Percentiles rank a stretch among this genome's conserved stretches.
These are phyloP conservation scores for Clausena lansium DNA, from an alignment of 345 rosid genomes.

Conservation along the genomic window DNA sequence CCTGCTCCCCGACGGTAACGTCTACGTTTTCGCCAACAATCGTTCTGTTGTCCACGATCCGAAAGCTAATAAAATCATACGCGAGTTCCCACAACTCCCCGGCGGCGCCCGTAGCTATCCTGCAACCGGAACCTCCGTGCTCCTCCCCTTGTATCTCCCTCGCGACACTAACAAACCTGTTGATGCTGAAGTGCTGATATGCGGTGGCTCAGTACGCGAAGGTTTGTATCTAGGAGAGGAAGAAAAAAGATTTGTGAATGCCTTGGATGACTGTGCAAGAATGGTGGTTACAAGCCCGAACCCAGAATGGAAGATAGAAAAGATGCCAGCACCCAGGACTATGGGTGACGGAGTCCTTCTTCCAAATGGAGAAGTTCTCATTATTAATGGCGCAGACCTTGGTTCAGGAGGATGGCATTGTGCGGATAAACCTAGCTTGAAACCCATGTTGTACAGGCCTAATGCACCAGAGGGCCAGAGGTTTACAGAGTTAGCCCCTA, in stretches of 20 bases:
- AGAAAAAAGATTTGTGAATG: conserved; percentile 24
- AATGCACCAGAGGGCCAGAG: conserved; percentile 20
- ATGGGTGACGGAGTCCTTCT: conserved; percentile 73
- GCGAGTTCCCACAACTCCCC: conserved; percentile 22
- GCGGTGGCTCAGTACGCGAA: conserved; percentile 45
- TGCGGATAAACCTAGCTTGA: conserved; percentile 59
- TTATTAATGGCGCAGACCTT: conserved; percentile 59
- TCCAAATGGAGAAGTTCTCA: conserved; percentile 59
- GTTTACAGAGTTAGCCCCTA: conserved; percentile 36
- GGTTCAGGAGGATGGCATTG: conserved; percentile 73
- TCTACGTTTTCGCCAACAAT: conserved; percentile 19
- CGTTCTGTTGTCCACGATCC: conserved; percentile 19
- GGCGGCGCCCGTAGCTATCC: conserved; percentile 38
- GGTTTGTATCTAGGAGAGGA: conserved; percentile 18
- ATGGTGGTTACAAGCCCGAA: conserved; percentile 40
- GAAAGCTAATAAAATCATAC: conserved; percentile 17
- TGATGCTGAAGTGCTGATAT: conserved; percentile 24
- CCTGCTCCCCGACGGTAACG: conserved; percentile 36
- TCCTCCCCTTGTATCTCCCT: conserved; percentile 47
- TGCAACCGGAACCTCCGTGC: conserved; percentile 22
- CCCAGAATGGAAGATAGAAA: conserved; percentile 54
- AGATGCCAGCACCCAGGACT: conserved; percentile 64
- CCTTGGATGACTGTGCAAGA: conserved; percentile 36
- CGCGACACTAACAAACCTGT: conserved; percentile 13
- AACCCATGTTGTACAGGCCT: conserved; percentile 54